Evolutionary conservation across 371 early-diverging fungal genomes (phyloP), one percentile per base, ranked within the genome.

Genomic region (Actinomucor elegans): DNA sequence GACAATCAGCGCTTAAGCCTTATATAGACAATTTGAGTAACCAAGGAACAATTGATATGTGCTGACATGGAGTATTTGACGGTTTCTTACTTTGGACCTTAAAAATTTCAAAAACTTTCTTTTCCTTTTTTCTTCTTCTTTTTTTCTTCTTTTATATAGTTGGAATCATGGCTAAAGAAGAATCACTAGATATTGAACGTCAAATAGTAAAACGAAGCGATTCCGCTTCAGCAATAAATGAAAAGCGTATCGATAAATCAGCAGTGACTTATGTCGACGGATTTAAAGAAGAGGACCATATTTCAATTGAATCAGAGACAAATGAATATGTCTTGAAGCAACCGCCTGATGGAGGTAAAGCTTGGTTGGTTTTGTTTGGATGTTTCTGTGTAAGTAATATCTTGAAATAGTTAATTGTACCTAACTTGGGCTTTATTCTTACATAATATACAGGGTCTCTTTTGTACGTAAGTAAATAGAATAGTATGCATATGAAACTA

Each of bases 381-480:
- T 56, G 64, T 20, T 68, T 63, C 43, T 68, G 65, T 47, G 68
- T 68, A 68, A 57, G 67, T 44, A 9, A n/a, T n/a, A n/a, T n/a
- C n/a, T n/a, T n/a, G n/a, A n/a, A n/a, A n/a, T n/a, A n/a, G n/a
- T n/a, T n/a, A n/a, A n/a, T n/a, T n/a, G n/a, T n/a, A n/a, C n/a
- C n/a, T n/a, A n/a, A n/a, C n/a, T n/a, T n/a, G n/a, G n/a, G 18
- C 28, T 48, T 24, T 40, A 10, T 38, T 11, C 18, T 51, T 11
- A n/a, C n/a, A n/a, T 23, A 21, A 11, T 4, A 20, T 24, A 28
- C 26, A 69, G 70, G 70, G 70, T 45, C 49, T 69, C 4, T 69
- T 69, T 36, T 66, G 66, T 60, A 69, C 70, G 70, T 66, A 69
- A 62, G 56, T 21, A n/a, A n/a, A n/a, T n/a, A n/a, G n/a, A n/a